A percentile compares a stretch with the other conserved stretches of the same genome.
These are phyloP conservation scores for Candolleomyces efflorescens DNA, from an alignment of 768 basidiomycete species.

Conservation along the genomic window DNA sequence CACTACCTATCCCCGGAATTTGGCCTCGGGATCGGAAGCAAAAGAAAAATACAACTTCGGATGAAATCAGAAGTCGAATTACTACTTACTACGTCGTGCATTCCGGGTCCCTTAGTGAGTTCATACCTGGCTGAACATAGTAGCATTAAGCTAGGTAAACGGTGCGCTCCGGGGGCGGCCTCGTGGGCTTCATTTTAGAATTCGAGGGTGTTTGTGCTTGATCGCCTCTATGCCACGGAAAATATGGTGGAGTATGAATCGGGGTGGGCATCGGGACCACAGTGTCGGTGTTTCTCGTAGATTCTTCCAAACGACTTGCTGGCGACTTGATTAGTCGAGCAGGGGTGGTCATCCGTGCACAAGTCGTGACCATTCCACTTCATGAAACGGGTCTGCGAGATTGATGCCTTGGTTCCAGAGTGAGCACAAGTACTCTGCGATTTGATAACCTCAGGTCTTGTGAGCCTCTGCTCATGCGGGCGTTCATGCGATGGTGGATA, in stretches of 20 bases:
- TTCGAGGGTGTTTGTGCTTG: constrained; percentile 1
- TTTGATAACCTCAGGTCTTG: too few species aligned
- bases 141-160: not conserved
- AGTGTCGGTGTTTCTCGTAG: not conserved
- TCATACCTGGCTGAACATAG: not conserved
- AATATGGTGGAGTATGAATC: not conserved
- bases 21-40: constrained; percentile 6
- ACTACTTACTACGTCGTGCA: not conserved
- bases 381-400: too few species aligned
- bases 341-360: too few species aligned
- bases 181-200: constrained; percentile 2
- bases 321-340: too few species aligned
- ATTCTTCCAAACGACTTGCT: too few species aligned
- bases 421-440: too few species aligned
- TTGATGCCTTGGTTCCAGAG: too few species aligned
- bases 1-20: not conserved
- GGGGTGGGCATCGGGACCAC: not conserved
- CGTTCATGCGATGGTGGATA: too few species aligned
- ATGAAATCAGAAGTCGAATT: not conserved
- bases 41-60: not conserved
- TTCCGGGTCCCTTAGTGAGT: not conserved
- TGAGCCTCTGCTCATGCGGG: too few species aligned
- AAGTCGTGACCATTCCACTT: too few species aligned
- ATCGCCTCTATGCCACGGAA: not conserved
- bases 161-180: not conserved